Conservation (phyloP, 2,329 filamentous ascomycete genomes). For the Penicillium italicum region DNA sequence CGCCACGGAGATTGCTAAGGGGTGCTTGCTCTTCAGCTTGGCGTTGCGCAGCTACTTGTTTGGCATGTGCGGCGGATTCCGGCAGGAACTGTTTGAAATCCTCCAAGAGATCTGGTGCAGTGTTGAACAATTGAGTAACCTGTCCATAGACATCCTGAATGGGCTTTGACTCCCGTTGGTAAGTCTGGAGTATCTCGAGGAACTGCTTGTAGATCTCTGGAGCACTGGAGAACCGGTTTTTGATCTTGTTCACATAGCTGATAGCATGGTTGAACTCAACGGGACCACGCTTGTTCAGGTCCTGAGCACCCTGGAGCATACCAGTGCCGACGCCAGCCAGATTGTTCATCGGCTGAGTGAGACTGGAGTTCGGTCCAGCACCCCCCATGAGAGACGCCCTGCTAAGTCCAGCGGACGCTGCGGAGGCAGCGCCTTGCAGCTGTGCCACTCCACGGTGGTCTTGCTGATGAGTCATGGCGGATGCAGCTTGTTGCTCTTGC, state of each 20-base stretch:
- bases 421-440: conserved; percentile 62
- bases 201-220: conserved; percentile 99
- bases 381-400: conserved; percentile 51
- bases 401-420: conserved; percentile 50
- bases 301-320: conserved; percentile 54
- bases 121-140: conserved; percentile 89
- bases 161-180: conserved; percentile 94
- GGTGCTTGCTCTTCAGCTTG: conserved; percentile 67
- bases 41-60: conserved; percentile 55
- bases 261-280: conserved; percentile 99
- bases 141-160: conserved; percentile 98
- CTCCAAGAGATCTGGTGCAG: conserved; percentile 88
- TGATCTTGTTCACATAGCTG: conserved; percentile 99
- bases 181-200: conserved; percentile 94
- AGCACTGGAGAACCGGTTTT: conserved; percentile 96
- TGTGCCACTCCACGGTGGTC: conserved; percentile 65
- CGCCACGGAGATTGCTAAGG: conserved; percentile 60
- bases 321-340: conserved; percentile 60
- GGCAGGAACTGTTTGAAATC: conserved; percentile 99
- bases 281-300: conserved; percentile 79
- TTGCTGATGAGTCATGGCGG: conserved; percentile 55
- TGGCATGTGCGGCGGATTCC: conserved; percentile 73
- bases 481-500: conserved; percentile 48
- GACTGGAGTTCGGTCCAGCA: conserved; percentile 43
- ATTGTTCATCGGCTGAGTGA: conserved; percentile 54